These are phyloP conservation scores for Cladophialophora exuberans DNA, from an alignment of 2,329 filamentous ascomycete genomes.

Conservation along the genomic window DNA sequence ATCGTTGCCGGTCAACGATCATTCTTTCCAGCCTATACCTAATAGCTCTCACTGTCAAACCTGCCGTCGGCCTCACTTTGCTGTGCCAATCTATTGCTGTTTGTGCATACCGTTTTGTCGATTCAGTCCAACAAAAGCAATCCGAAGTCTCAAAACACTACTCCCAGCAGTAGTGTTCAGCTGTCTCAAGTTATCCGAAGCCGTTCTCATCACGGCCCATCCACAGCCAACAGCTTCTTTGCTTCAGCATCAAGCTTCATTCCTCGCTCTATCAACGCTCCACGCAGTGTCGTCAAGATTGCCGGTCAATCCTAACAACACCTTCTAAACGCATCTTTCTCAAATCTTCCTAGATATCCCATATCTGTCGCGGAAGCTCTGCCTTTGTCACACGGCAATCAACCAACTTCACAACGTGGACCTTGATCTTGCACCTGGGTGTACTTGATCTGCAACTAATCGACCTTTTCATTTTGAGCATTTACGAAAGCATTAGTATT, in stretches of 20 bases:
- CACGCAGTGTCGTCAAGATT: conserved; percentile 26
- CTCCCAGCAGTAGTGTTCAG: conserved; percentile 21
- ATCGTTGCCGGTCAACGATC: conserved; percentile 33
- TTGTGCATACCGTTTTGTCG: conserved; percentile 15
- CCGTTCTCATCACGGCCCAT: conserved; percentile 4
- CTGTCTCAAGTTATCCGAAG: neutral
- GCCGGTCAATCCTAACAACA: conserved; percentile 31
- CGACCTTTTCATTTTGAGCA: conserved; percentile 6
- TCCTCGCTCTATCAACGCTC: conserved; percentile 14
- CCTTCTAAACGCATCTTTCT: conserved; percentile 27
- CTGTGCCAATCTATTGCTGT: no score
- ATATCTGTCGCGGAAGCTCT: conserved; percentile 32
- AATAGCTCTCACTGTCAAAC: conserved; percentile 29
- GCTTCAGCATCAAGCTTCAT: conserved; percentile 17
- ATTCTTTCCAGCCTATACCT: conserved; percentile 18
- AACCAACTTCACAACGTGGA: conserved; percentile 16
- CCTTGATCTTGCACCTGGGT: conserved; percentile 17
- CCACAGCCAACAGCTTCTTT: conserved; percentile 9
- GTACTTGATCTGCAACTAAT: conserved; percentile 18
- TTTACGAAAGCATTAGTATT: conserved; percentile 16
- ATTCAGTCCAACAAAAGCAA: conserved; percentile 14
- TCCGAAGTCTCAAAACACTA: conserved; percentile 4
- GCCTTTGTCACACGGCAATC: conserved; percentile 17
- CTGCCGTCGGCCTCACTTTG: conserved; percentile 23
- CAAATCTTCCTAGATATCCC: conserved; percentile 28